These are phyloP conservation scores for Pseudozyma tsukubaensis DNA, from an alignment of 1,284 basidiomycete genomes.

Conservation along the genomic window DNA sequence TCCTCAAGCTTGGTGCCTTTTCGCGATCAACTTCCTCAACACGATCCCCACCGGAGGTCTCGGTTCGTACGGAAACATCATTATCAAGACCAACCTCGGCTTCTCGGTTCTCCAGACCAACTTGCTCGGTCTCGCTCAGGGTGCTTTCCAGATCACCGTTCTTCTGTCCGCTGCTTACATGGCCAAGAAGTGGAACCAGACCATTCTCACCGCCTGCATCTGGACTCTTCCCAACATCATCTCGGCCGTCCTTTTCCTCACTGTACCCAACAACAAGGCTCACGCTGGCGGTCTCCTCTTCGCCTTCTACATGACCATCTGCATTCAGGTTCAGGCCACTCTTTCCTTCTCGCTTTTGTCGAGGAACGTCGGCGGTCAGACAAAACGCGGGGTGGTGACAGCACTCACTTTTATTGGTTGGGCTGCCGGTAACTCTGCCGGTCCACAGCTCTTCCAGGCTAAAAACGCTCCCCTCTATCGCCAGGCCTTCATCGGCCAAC, in stretches of 20 bases:
- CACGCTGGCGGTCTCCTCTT: constrained; percentile 44
- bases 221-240: constrained; percentile 54
- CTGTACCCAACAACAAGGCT: constrained; percentile 35
- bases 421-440: constrained; percentile 53
- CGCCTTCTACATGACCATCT: constrained; percentile 41
- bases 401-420: constrained; percentile 55
- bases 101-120: constrained; percentile 60
- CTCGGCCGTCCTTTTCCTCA: constrained; percentile 60
- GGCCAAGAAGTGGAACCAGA: constrained; percentile 58
- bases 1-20: constrained; percentile 67
- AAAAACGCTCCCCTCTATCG: constrained; percentile 59
- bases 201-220: constrained; percentile 54
- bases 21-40: constrained; percentile 72
- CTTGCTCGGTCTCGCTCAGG: constrained; percentile 60
- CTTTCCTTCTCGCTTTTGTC: constrained; percentile 67
- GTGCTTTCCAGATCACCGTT: constrained; percentile 45
- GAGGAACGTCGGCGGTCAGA: constrained; percentile 70
- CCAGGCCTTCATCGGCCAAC: constrained; percentile 73
- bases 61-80: constrained; percentile 71
- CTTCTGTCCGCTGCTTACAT: constrained; percentile 41
- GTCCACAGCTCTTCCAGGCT: constrained; percentile 58
- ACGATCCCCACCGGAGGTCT: constrained; percentile 73
- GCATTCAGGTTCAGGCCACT: constrained; percentile 48
- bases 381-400: constrained; percentile 51
- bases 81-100: constrained; percentile 65